Base-by-base conservation (phyloP, 129 eudicot genomes). In the Flaveria robusta region DNA sequence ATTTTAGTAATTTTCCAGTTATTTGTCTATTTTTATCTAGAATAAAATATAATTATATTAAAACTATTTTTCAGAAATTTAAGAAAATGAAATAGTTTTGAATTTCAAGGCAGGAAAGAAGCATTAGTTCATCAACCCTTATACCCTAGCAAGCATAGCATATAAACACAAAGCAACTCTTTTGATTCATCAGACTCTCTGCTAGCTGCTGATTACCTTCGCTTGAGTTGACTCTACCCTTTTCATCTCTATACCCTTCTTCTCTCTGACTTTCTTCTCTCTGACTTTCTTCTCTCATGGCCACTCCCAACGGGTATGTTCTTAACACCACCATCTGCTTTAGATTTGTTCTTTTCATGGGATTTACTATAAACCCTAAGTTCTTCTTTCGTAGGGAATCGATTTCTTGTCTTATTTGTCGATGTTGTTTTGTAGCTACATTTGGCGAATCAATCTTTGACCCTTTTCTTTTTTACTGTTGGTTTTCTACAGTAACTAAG, bases 281-380 rank as follows among this genome's bases (percentile, higher is more conserved):
- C 54, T n/a, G n/a, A 26, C 18, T 22, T 55, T 72, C 51, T 0
- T 72, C 77, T 29, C 72, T 75, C 54, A 77, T 77, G 81, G 81
- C 74, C 13, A 67, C 81, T 77, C 67, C 81, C 10, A 77, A 77
- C 74, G 81, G 81, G 81, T 77, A 77, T 51, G 73, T 49, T 66
- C 80, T 56, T 56, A 22, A 56, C 0, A 65, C 51, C 34, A 51
- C 8, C 19, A 2, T 52, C 9, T 10, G 18, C 23, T 31, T 34
- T 29, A 11, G 52, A 76, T 65, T 50, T 50, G 5, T 76, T 3
- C 45, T 60, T 60, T 60, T 26, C 39, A 58, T 58, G 2, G 18
- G 39, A 24, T 26, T 60, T 60, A 26, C 67, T 12, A 60, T 29
- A 60, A 78, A 70, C 82, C 77, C 69, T 66, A 64, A 72, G 3